phyloP scores from a whole-genome alignment of 805 yeast genomes.

The Sugiyamaella floridensis region DNA sequence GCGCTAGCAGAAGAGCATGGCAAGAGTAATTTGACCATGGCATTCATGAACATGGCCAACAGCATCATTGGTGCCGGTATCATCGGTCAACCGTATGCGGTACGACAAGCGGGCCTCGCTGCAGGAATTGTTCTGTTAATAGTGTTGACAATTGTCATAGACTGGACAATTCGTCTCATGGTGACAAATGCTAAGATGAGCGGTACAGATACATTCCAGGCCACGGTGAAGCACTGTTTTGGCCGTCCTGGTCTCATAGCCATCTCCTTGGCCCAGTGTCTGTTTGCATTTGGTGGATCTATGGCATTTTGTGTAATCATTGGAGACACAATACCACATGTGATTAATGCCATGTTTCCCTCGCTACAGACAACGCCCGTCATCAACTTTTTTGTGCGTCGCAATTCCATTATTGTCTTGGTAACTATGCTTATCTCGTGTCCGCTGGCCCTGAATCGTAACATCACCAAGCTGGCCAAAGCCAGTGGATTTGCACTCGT shows the following conservation, averaged over 20 bases:
- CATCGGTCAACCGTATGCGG: constrained; percentile 88
- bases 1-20: constrained; percentile 17
- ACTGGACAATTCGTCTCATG: constrained; percentile 76
- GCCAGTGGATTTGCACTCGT: constrained; percentile 80
- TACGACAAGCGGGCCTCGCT: constrained; percentile 67
- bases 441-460: constrained; percentile 73
- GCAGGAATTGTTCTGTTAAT: constrained; percentile 63
- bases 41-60: constrained; percentile 96
- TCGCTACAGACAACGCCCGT: constrained; percentile 28
- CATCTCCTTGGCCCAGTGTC: constrained; percentile 69
- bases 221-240: constrained; percentile 70
- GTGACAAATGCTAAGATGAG: constrained; percentile 75
- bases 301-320: constrained; percentile 91
- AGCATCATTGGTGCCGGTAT: constrained; percentile 94
- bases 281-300: constrained; percentile 91
- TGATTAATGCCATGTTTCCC: constrained; percentile 60
- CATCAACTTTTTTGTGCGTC: constrained; percentile 45
- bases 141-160: constrained; percentile 61
- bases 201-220: constrained; percentile 75
- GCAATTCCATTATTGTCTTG: constrained; percentile 64
- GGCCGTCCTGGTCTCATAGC: constrained; percentile 64
- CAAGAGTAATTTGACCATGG: constrained; percentile 66
- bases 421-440: constrained; percentile 69
- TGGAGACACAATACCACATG: constrained; percentile 94
- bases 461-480: constrained; percentile 76